Percentiles rank a stretch among this genome's conserved stretches.
phyloP scores from a whole-genome alignment of 257 asterid genomes.

The Salvia rosmarinus region DNA sequence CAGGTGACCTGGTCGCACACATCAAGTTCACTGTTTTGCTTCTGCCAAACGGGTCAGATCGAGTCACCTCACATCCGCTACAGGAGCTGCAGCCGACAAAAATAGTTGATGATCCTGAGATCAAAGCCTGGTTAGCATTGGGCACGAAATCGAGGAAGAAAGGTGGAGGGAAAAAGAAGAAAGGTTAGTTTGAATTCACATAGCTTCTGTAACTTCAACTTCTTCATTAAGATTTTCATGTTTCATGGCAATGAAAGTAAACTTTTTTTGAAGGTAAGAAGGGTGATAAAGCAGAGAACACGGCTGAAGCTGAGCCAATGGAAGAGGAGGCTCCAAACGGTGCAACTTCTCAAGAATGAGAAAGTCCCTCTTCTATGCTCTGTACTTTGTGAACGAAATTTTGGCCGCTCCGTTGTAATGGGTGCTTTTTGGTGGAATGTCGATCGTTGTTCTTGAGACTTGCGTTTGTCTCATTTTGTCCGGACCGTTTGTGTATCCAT shows the following conservation, averaged over 20 bases:
- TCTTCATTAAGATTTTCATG: background rate
- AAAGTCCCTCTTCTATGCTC: background rate
- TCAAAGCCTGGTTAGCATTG: slow-evolving; percentile 78
- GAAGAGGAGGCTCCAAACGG: slow-evolving; percentile 49
- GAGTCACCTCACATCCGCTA: slow-evolving; percentile 79
- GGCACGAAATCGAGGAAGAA: slow-evolving; percentile 78
- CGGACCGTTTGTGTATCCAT: slow-evolving; percentile 33
- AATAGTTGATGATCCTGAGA: slow-evolving; percentile 75
- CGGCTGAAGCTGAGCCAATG: slow-evolving; percentile 55
- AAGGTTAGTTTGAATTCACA: slow-evolving; percentile 52
- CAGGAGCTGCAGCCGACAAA: slow-evolving; percentile 82
- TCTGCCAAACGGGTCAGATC: slow-evolving; percentile 94
- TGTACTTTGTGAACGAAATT: slow-evolving; percentile 39
- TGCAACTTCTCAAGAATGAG: slow-evolving; percentile 36
- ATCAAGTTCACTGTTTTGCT: slow-evolving; percentile 85
- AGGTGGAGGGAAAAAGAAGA: slow-evolving; percentile 97
- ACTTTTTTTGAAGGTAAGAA: slow-evolving; percentile 62
- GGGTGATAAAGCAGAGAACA: slow-evolving; percentile 62
- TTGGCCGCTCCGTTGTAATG: slow-evolving; percentile 35
- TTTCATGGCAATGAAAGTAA: background rate
- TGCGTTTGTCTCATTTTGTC: slow-evolving; percentile 20
- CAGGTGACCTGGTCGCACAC: slow-evolving; percentile 95
- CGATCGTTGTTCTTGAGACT: slow-evolving; percentile 6
- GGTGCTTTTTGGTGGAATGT: slow-evolving; percentile 24
- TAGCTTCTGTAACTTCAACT: background rate